Evolutionary conservation across 129 eudicot species (phyloP), one percentile per base, ranked within the genome.

Genomic region (Helianthus tuberosus): DNA sequence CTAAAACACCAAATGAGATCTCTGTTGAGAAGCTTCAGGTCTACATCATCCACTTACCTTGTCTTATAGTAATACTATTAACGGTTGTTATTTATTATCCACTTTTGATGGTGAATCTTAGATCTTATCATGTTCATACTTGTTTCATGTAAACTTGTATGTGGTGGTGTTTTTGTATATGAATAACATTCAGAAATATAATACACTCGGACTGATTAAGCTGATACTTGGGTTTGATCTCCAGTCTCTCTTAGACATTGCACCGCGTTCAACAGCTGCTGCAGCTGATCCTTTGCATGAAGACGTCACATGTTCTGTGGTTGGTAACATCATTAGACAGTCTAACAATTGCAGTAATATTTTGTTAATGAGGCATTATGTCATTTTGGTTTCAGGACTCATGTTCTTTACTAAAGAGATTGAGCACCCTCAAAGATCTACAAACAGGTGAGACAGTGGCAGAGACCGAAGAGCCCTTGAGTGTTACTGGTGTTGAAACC

Each of bases 21-120:
- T 94, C 98, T 55, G 93, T 83, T 36, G 98, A 90, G 88, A 94
- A 94, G 77, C 88, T 90, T 82, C 98, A 94, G 98, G 98, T 93
- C 58, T 87, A 54, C n/a, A n/a, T n/a, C 25, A 57, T 73, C 55
- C 46, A 27, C 29, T 44, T 65, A 54, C 66, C 44, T 75, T 3
- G 35, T 43, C 52, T 60, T 69, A 17, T 75, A 14, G 52, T 43
- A 52, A 52, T 39, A 39, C 7, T 39, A 39, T n/a, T 39, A 39
- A 39, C 8, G 44, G 44, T 39, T 39, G 44, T 6, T 75, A 53
- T 53, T 25, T 25, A 25, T 25, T 12, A 46, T 29, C 57, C 14
- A 9, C 47, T 44, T 29, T 53, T 48, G 44, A 39, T 27, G 23
- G 10, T 55, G 44, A 25, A 25, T 25, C 29, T 25, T 58, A 5